Base-by-base conservation (phyloP, 2,329 filamentous ascomycete species). In the Aplosporella prunicola region DNA sequence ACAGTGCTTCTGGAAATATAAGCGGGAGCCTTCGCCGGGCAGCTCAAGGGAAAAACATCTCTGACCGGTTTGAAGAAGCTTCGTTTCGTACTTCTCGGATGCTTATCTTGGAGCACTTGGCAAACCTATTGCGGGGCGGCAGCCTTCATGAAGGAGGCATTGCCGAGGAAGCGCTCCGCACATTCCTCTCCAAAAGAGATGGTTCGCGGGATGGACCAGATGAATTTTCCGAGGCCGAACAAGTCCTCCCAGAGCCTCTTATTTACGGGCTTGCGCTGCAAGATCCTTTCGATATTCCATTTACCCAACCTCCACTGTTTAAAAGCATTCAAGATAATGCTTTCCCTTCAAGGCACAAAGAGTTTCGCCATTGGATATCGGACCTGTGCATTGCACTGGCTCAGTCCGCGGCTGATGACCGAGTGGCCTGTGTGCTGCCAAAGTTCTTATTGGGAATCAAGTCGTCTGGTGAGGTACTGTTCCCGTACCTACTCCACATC, bases 401-500 rank as follows among this genome's bases (percentile, higher is more conserved):
- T 40, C 41, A 20, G 43, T 53, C 49, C 42, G 75, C 72, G 3
- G 23, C 68, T 27, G 63, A 75, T 13, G 80, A 84, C 42, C 73
- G 80, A 10, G 67, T 94, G 2, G 67, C 95, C 26, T 72, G 72
- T 9, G 73, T 80, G 2, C 60, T 96, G 16, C 66, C 73, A 2
- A 73, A 74, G 5, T 71, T 91, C 25, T 64, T 95, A 4, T 58
- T 66, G 9, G 68, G 71, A 9, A 74, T 89, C 17, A 69, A 74
- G 26, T 73, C 74, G 0, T 78, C 95, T 51, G 81, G 87, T 0
- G 72, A 79, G 43, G 72, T 78, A 27, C 68, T 85, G 0, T 80
- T 96, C 33, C 87, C 88, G 0, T 93, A 84, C 46, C 73, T 96
- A 36, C 66, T 93, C 3, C 93, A 98, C 58, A 67, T 94, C 27